Evolutionary conservation across 2,329 filamentous ascomycete genomes (phyloP).

Genomic region (Colletotrichum sp.): DNA sequence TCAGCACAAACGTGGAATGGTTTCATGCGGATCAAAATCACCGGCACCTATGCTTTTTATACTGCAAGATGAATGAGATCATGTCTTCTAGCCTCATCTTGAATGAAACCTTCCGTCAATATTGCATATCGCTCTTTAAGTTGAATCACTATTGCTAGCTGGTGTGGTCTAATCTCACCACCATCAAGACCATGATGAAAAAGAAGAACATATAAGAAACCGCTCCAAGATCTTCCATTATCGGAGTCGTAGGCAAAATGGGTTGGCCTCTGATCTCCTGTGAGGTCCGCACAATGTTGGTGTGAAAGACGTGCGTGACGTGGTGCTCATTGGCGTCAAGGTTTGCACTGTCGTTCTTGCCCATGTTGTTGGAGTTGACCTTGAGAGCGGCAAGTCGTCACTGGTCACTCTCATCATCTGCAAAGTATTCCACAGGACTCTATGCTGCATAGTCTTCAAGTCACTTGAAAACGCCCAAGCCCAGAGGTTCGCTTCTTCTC

Average conservation of each 20-base stretch:
- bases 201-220: background rate
- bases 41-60: background rate
- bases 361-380: background rate
- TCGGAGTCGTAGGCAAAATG: background rate
- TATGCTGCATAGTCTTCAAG: background rate
- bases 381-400: background rate
- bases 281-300: background rate
- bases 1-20: background rate
- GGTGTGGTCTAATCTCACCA: background rate
- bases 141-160: background rate
- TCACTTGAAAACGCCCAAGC: accelerated
- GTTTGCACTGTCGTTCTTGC: background rate
- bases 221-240: background rate
- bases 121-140: background rate
- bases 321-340: background rate
- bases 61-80: background rate
- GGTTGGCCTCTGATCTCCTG: too few relatives aligned
- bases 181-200: background rate
- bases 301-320: background rate
- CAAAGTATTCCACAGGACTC: background rate
- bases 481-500: background rate
- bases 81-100: background rate
- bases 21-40: accelerated
- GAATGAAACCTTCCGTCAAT: background rate
- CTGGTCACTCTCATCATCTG: background rate